phyloP scores from a whole-genome alignment of 2,329 filamentous ascomycete genomes.

The Clonostachys byssicola region DNA sequence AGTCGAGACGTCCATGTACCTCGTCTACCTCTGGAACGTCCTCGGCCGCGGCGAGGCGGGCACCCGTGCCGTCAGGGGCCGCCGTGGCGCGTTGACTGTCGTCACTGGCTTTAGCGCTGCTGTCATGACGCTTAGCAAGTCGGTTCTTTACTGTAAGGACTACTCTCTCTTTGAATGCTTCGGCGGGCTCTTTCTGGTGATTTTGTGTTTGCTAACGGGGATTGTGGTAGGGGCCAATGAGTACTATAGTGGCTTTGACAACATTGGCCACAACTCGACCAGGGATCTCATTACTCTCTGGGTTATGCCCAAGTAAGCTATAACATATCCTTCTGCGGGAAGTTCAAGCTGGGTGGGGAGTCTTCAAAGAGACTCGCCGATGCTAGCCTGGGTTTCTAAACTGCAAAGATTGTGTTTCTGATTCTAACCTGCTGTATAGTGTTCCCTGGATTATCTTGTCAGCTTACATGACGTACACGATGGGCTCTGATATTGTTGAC shows the following conservation, averaged over 20 bases:
- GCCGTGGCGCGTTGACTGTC: conserved; percentile 36
- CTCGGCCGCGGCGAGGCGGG: conserved; percentile 10
- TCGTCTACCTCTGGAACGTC: conserved; percentile 44
- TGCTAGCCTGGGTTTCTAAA: no score
- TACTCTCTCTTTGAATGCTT: neutral
- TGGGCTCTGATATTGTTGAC: conserved; percentile 44
- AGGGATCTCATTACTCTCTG: conserved; percentile 43
- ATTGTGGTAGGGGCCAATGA: conserved; percentile 45
- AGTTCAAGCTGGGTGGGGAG: no score
- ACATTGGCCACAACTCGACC: conserved; percentile 51
- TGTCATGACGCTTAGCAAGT: conserved; percentile 60
- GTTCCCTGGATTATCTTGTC: conserved; percentile 52
- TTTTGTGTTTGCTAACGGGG: neutral
- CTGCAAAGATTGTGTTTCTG: neutral
- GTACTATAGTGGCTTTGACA: conserved; percentile 49
- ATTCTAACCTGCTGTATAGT: conserved; percentile 21
- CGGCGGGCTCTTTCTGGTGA: neutral
- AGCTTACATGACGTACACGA: conserved; percentile 42
- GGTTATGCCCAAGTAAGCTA: conserved; percentile 54
- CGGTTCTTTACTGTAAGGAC: conserved; percentile 52
- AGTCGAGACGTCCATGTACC: conserved; percentile 63
- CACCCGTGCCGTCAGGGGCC: conserved; percentile 29
- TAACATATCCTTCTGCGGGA: neutral
- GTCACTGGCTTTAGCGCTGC: conserved; percentile 47
- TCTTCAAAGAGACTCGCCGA: no score